Evolutionary conservation across 257 asterid species (phyloP).

Genomic region (Ilex asprella): DNA sequence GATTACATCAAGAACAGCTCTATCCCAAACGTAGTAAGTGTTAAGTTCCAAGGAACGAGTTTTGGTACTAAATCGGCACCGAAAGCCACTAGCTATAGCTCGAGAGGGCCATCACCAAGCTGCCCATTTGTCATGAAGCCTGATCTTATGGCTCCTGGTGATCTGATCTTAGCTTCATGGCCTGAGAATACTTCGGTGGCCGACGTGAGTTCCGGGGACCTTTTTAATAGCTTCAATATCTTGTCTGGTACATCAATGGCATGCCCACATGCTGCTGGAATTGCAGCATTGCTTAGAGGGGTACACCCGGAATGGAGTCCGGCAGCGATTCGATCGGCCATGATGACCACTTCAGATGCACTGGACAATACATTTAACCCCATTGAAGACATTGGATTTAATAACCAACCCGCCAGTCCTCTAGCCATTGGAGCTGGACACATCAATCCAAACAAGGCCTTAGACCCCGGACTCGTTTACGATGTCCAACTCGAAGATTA

Average conservation of each 20-base stretch:
- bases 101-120: conserved; percentile 69
- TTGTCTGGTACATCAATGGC: conserved; percentile 80
- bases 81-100: conserved; percentile 55
- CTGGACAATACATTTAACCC: conserved; percentile 27
- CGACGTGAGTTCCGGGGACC: conserved; percentile 16
- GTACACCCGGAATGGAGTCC: conserved; percentile 1
- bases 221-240: conserved; percentile 46
- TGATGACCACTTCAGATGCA: neutral
- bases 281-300: conserved; percentile 1
- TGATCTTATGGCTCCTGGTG: conserved; percentile 65
- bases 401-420: conserved; percentile 36
- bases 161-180: conserved; percentile 63
- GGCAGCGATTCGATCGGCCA: neutral
- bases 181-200: conserved; percentile 22
- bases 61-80: conserved; percentile 53
- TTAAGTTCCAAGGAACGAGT: conserved; percentile 37
- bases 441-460: conserved; percentile 54
- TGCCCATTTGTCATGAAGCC: conserved; percentile 66
- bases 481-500: conserved; percentile 43
- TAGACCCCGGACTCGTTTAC: conserved; percentile 63
- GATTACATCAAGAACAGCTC: conserved; percentile 29
- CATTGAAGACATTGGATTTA: conserved; percentile 33
- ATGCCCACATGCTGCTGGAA: conserved; percentile 52
- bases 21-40: conserved; percentile 29
- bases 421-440: conserved; percentile 73